A percentile compares a stretch with the other conserved stretches of the same genome.
Conservation (phyloP, 768 basidiomycete genomes). For the Hericium erinaceus region DNA sequence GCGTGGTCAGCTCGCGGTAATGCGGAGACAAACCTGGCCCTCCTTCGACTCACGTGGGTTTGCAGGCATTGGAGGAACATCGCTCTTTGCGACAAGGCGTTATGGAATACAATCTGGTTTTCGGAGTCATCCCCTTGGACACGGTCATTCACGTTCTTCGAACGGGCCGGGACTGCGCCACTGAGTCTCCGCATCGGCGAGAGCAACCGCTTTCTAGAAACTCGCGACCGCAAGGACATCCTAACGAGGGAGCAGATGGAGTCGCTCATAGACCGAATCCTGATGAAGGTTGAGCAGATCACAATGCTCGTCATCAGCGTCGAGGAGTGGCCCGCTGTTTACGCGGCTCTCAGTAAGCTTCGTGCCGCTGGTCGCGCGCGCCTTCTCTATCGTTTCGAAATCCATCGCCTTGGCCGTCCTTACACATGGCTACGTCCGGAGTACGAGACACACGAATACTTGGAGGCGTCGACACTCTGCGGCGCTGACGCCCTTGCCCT, state of each 20-base stretch:
- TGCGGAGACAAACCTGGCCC: slow-evolving; percentile 19
- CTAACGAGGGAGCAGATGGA: slow-evolving; percentile 37
- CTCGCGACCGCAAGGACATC: slow-evolving; percentile 4
- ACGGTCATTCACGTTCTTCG: slow-evolving; percentile 47
- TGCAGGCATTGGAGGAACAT: slow-evolving; percentile 30
- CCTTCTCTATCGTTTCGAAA: slow-evolving; percentile 49
- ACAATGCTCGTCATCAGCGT: slow-evolving; percentile 51
- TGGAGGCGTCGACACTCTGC: slow-evolving; percentile 37
- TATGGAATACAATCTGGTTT: slow-evolving; percentile 53
- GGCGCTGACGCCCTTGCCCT: slow-evolving; percentile 38
- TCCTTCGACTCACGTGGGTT: slow-evolving; percentile 47
- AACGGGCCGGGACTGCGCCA: slow-evolving; percentile 43
- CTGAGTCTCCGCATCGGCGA: slow-evolving; percentile 59
- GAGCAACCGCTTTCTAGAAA: slow-evolving; percentile 6
- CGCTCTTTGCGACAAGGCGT: slow-evolving; percentile 15
- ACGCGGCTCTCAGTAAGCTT: slow-evolving; percentile 43
- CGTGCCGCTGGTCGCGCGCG: slow-evolving; percentile 9
- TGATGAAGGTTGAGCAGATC: slow-evolving; percentile 45
- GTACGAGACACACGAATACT: slow-evolving; percentile 27
- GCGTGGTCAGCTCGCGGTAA: slow-evolving; percentile 36
- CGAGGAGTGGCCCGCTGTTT: slow-evolving; percentile 44
- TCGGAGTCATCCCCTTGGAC: slow-evolving; percentile 39
- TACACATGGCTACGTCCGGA: slow-evolving; percentile 36
- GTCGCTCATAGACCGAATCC: slow-evolving; percentile 39
- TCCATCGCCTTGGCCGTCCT: slow-evolving; percentile 47